Base-by-base conservation (phyloP, 148 eudicot genomes). In the Cornus suecica region DNA sequence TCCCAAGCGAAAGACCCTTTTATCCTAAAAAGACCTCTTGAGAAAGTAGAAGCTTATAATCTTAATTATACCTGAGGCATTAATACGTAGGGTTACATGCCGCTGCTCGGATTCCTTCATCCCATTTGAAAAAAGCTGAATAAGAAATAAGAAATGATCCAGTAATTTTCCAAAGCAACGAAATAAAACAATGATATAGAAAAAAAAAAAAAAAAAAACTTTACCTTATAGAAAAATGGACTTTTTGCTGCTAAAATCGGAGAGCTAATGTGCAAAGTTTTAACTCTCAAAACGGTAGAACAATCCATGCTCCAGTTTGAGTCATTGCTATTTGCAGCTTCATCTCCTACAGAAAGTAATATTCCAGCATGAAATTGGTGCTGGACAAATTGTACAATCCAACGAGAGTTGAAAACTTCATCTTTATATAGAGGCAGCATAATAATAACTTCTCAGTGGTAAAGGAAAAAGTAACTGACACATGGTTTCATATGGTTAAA, bases 191-290 rank as follows among this genome's bases (percentile, higher is more conserved):
- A 60, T 10, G 41, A 65, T 13, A 28, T 37, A 65, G 61, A 76
- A 42, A 22, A 20, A 58, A 2, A 4, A 41, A 41, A 61, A 68
- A 28, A 29, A 62, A 45, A 3, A 45, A 45, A 5, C 11, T 30
- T 61, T 80, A 93, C 99, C 93, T 95, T 95, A 70, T 88, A 95
- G 80, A 95, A 95, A 84, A 92, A 95, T 15, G 99, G 97, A 80
- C 97, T 92, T 78, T 92, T 95, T 78, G 99, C 99, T 11, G 99
- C 99, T 78, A 95, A 86, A 76, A 95, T 95, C 28, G 99, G 97
- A 73, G 99, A 95, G 79, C 99, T 95, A 26, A 95, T 95, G 75
- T 95, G 99, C 76, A 95, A 68, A 9, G 97, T 90, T 68, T 87
- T 81, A 72, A 92, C 91, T 85, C 87, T 88, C 37, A 89, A 72